Evolutionary conservation across 1,139 yeast genomes (phyloP).

Genomic region (Candida albicans): DNA sequence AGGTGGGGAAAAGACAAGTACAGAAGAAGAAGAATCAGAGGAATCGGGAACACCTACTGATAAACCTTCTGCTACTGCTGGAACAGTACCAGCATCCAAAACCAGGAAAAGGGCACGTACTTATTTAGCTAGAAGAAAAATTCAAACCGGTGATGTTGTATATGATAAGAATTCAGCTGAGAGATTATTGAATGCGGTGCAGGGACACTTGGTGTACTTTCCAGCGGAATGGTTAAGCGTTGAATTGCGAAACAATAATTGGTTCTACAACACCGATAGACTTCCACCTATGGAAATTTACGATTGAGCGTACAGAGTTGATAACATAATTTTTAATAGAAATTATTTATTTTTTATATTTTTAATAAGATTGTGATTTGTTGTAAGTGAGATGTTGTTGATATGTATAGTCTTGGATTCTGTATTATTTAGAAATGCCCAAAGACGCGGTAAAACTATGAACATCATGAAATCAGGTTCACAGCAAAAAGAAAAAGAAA

Average conservation of each 20-base stretch:
- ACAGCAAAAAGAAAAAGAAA: too few species aligned
- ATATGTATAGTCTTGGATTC: too few species aligned
- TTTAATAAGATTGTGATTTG: background rate
- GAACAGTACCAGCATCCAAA: conserved; percentile 3
- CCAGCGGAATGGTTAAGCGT: conserved; percentile 88
- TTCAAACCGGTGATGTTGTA: conserved; percentile 44
- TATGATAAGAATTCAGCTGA: conserved; percentile 80
- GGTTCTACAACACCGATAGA: conserved; percentile 94
- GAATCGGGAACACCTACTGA: conserved; percentile 2
- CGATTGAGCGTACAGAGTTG: conserved; percentile 44
- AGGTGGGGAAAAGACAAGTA: conserved; percentile 6
- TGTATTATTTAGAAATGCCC: too few species aligned
- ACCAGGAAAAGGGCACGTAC: conserved; percentile 26
- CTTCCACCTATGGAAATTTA: conserved; percentile 94
- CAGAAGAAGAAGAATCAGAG: conserved; percentile 2
- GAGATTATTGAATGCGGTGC: conserved; percentile 66
- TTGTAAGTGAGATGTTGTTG: too few species aligned
- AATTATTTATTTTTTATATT: background rate
- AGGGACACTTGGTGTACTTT: conserved; percentile 86
- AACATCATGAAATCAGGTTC: too few species aligned
- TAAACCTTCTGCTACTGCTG: background rate
- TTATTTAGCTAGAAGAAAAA: conserved; percentile 36
- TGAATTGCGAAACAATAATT: conserved; percentile 86
- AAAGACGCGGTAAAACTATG: too few species aligned
- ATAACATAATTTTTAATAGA: background rate